Base-by-base conservation (phyloP, 345 rosid species). In the Gossypium bickii region DNA sequence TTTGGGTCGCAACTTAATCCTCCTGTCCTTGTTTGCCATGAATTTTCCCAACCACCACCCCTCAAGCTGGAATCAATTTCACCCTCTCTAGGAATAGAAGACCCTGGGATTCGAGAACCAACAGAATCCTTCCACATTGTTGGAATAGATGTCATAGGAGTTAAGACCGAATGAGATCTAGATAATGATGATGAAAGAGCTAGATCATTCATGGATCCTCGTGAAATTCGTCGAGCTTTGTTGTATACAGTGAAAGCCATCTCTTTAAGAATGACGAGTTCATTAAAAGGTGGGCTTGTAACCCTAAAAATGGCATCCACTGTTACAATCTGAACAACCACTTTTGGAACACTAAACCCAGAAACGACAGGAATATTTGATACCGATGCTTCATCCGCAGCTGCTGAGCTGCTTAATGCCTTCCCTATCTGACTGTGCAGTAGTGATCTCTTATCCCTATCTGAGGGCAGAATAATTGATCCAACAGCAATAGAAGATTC, bases 281-380 rank as follows among this genome's bases (percentile, higher is more conserved):
- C 98, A 81, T 89, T 84, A 75, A 88, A 87, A 78, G 88, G 85
- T 76, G 98, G 93, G 80, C 91, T 91, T 66, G 94, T 90, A 62
- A 96, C 97, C 84, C 98, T 86, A 87, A 96, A 96, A 74, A 93
- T 83, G 61, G 90, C 87, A 86, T 91, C 97, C 73, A 93, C 98
- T 57, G 97, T 87, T 80, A 93, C 92, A 59, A 96, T 87, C 79
- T 96, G 99, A 74, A 96, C 82, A 59, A 96, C 94, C 82, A 96
- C 74, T 76, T 86, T 96, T 12, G 98, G 89, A 77, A 90, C 78
- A 80, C 88, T 89, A 81, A 91, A 96, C 77, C 99, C 99, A 24
- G 98, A 83, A 80, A 96, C 90, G 71, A 87, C 89, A 53, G 93
- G 81, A 79, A 92, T 86, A 80, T 92, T 93, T 72, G 92, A 89